Conservation (phyloP, 768 basidiomycete genomes). For the Pisolithus orientalis region DNA sequence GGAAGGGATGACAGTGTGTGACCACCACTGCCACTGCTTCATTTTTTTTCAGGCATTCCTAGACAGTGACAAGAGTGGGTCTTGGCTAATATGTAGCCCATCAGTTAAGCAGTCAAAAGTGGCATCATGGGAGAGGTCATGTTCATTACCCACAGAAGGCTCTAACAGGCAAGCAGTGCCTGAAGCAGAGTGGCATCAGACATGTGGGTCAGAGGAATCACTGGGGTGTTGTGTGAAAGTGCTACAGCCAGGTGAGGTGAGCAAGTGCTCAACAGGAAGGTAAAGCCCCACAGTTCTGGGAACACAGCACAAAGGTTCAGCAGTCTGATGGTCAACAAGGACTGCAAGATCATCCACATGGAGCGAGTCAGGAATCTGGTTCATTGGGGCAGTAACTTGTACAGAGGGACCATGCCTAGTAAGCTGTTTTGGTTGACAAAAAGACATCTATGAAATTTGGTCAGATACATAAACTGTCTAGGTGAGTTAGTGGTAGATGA, state of each 20-base stretch:
- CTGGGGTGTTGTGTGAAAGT: not conserved
- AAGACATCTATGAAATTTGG: too few relatives aligned
- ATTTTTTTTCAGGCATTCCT: not conserved
- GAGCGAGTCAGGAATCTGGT: not conserved
- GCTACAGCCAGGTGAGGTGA: not conserved
- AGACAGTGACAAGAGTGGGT: not conserved
- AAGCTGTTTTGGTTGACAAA: too few relatives aligned
- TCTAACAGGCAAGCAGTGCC: too few relatives aligned
- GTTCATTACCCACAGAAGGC: not conserved
- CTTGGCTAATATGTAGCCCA: not conserved
- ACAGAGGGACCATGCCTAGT: too few relatives aligned
- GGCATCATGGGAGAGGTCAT: not conserved
- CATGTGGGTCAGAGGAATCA: not conserved
- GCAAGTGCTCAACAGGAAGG: not conserved
- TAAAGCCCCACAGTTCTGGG: not conserved
- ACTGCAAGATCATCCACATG: not conserved
- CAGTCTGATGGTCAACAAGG: not conserved
- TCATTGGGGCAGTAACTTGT: too few relatives aligned
- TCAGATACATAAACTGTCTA: too few relatives aligned
- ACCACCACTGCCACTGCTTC: slow-evolving; percentile 4
- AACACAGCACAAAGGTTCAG: not conserved
- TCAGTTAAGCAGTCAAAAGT: not conserved
- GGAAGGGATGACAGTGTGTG: slow-evolving; percentile 3
- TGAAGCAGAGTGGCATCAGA: not conserved
- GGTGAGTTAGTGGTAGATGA: too few relatives aligned